Evolutionary conservation across 2,329 filamentous ascomycete species (phyloP), one percentile per base, ranked within the genome.

Genomic region (Dactylellina haptotyla): DNA sequence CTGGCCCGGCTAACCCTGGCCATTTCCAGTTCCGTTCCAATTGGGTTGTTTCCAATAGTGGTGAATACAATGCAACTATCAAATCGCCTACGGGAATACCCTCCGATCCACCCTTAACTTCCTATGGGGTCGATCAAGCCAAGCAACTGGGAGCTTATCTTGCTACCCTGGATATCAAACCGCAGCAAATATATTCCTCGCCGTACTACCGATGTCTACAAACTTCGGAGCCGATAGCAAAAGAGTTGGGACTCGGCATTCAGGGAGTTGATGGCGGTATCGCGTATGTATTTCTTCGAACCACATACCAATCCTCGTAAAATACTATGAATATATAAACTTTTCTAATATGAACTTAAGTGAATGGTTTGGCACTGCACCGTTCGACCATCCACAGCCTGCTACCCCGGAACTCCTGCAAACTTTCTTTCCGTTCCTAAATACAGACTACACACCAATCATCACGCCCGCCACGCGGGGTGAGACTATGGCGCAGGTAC

Each of bases 301-400:
- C 32, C 30, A 12, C 28, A 4, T 20, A 3, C 26, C 3, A 25
- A 6, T 48, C 14, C n/a, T 26, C 3, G 20, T 2, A 54, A 25
- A 9, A 54, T 16, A 12, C 14, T 12, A 50, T 37, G 28, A 37
- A 25, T 37, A 65, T 54, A 37, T 69, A 32, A 14, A 63, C 63
- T 53, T 23, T n/a, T n/a, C 45, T 32, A 41, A 65, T 54, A 37
- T 69, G 32, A 14, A 63, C 63, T 53, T 23, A 39, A 89, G 91
- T 74, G 95, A 99, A 83, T 98, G 95, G 90, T 98, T 95, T 80
- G 95, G 95, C 25, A 85, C 87, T 51, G 92, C 93, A 14, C 88
- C 88, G 71, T 97, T 97, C 81, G 85, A 90, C 62, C 95, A 98
- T 79, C 95, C 95, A 0, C 84, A 85, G 14, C 92, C 94, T 1